phyloP scores from a whole-genome alignment of 2,329 filamentous ascomycete species.

The Trichoderma aggressivum region DNA sequence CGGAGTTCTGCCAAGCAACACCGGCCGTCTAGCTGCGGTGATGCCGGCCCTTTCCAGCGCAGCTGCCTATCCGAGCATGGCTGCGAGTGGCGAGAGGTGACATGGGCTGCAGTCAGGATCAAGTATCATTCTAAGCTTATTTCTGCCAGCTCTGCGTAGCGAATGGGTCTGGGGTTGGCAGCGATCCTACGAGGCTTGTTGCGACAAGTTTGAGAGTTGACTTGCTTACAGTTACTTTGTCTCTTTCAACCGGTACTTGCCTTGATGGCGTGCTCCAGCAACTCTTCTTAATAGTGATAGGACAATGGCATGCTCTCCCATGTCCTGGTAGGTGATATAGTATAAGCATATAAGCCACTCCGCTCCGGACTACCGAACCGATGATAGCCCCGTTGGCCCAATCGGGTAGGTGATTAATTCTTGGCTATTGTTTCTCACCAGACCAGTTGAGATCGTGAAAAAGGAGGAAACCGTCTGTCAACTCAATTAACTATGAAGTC shows the following conservation, averaged over 20 bases:
- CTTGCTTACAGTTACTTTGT: not conserved
- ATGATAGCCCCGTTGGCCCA: not conserved
- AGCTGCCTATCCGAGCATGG: conserved; percentile 9
- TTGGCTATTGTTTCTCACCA: not conserved
- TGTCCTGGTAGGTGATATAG: not conserved
- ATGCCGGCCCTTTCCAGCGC: not conserved
- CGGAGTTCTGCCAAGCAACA: not conserved
- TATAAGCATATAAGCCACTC: not conserved
- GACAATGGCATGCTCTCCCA: not conserved
- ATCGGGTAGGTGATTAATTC: conserved; percentile 5
- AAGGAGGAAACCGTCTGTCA: not conserved
- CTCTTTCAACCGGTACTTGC: not conserved
- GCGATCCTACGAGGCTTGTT: not conserved
- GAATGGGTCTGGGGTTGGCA: not conserved
- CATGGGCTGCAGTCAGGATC: not conserved
- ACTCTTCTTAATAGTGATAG: not conserved
- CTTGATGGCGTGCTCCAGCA: not conserved
- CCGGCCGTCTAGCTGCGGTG: not conserved
- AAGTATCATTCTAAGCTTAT: not conserved
- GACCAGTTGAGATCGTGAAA: not conserved
- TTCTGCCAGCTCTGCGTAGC: not conserved
- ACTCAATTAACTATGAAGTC: not conserved
- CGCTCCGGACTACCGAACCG: not conserved
- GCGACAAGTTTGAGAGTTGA: not conserved
- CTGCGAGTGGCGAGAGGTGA: not conserved